A percentile compares a stretch with the other conserved stretches of the same genome.
These are phyloP conservation scores for Phaeoacremonium minimum DNA, from an alignment of 2,329 filamentous ascomycete species.

Conservation along the genomic window DNA sequence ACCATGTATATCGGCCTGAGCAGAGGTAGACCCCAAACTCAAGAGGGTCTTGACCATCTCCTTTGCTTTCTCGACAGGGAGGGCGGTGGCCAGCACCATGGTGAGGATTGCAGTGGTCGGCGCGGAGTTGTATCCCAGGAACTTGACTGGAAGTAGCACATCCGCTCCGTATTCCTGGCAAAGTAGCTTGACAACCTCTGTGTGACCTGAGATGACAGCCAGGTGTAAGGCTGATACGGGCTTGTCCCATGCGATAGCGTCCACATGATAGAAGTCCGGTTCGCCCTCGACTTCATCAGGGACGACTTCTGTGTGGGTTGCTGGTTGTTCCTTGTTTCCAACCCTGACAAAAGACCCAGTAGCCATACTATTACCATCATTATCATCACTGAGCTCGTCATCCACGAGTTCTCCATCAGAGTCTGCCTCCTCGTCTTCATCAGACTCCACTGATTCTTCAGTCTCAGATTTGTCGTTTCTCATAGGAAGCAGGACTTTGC, in stretches of 20 bases:
- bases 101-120: constrained; percentile 62
- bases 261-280: constrained; percentile 76
- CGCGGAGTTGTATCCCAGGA: constrained; percentile 42
- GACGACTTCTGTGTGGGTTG: constrained; percentile 30
- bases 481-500: no score
- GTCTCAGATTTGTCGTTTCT: constrained; percentile 24
- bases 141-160: constrained; percentile 69
- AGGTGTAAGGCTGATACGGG: constrained; percentile 72
- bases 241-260: constrained; percentile 76
- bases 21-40: constrained; percentile 65
- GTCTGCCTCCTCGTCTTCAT: constrained; percentile 26
- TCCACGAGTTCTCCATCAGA: constrained; percentile 44
- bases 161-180: constrained; percentile 73
- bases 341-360: constrained; percentile 76
- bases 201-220: constrained; percentile 70
- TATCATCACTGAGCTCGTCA: constrained; percentile 39
- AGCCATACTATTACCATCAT: constrained; percentile 46
- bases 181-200: constrained; percentile 63
- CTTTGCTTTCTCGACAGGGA: constrained; percentile 59
- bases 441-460: constrained; percentile 17
- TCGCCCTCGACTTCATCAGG: constrained; percentile 58
- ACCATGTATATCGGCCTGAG: constrained; percentile 65
- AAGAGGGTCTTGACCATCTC: constrained; percentile 63
- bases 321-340: constrained; percentile 29
- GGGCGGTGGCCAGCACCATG: constrained; percentile 60